Conservation (phyloP, 106 monocot species). For the Dioscorea zingiberensis region DNA sequence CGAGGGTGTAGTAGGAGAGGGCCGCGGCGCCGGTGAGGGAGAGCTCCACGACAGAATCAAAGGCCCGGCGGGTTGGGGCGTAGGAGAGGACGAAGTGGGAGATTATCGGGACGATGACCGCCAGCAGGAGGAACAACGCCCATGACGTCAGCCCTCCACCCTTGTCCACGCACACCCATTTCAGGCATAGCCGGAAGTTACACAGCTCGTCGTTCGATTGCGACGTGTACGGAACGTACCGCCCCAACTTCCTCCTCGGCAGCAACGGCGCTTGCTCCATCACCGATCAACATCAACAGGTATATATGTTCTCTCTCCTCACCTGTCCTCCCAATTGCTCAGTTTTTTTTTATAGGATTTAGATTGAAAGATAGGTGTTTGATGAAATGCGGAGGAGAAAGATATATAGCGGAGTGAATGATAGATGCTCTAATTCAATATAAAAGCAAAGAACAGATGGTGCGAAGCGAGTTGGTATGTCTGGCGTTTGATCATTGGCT, state of each 20-base stretch:
- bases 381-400: too few species aligned
- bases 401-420: too few species aligned
- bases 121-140: constrained; percentile 50
- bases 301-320: too few species aligned
- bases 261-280: constrained; percentile 4
- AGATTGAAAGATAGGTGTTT: too few species aligned
- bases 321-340: too few species aligned
- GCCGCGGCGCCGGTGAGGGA: constrained; percentile 65
- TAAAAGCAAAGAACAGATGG: too few species aligned
- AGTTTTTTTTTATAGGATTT: too few species aligned
- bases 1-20: constrained; percentile 59
- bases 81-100: constrained; percentile 65
- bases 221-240: constrained; percentile 54
- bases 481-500: too few species aligned
- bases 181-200: constrained; percentile 51
- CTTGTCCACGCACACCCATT: constrained; percentile 75
- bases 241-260: constrained; percentile 9
- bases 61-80: constrained; percentile 36
- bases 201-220: constrained; percentile 57
- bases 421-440: too few species aligned
- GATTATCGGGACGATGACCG: constrained; percentile 35
- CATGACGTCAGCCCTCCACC: constrained; percentile 44
- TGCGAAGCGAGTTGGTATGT: too few species aligned
- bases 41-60: constrained; percentile 50
- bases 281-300: too few species aligned